phyloP scores from a whole-genome alignment of 163 green algal genomes.

The Coccomyxa subellipsoidea region DNA sequence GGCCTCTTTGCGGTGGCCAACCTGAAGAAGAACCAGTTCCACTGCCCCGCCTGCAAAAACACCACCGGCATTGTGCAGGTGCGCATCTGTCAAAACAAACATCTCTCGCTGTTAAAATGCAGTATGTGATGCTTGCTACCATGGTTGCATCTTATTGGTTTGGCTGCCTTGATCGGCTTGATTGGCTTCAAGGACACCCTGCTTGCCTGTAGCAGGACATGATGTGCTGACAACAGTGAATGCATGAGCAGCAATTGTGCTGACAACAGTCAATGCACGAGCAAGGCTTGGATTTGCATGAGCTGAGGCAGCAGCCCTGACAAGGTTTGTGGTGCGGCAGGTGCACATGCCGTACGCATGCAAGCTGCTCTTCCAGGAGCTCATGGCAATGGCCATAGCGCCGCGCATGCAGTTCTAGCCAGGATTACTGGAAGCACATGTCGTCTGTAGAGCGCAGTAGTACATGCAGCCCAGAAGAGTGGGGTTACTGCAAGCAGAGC shows the following conservation, averaged over 20 bases:
- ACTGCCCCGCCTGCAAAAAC: conserved; percentile 83
- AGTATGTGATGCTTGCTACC: no score
- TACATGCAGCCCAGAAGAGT: no score
- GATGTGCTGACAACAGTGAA: no score
- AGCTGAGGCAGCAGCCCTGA: not conserved
- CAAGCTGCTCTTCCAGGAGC: conserved; percentile 95
- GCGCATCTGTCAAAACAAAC: no score
- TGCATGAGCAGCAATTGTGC: no score
- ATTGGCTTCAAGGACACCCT: no score
- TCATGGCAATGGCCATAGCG: conserved; percentile 84
- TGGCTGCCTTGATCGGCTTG: not conserved
- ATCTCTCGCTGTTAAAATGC: no score
- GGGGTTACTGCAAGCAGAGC: no score
- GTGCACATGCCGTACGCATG: conserved; percentile 89
- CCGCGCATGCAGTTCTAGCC: conserved; percentile 60
- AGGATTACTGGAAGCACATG: not conserved
- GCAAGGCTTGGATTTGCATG: not conserved
- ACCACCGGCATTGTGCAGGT: conserved; percentile 73
- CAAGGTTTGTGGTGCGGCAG: conserved; percentile 13
- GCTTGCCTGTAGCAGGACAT: no score
- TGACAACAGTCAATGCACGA: not conserved
- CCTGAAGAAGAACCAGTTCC: conserved; percentile 92
- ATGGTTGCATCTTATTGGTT: not conserved
- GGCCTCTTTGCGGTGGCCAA: conserved; percentile 90
- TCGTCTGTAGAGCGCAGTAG: no score